phyloP scores from a whole-genome alignment of 2,329 filamentous ascomycete species.

The Zymoseptoria tritici region DNA sequence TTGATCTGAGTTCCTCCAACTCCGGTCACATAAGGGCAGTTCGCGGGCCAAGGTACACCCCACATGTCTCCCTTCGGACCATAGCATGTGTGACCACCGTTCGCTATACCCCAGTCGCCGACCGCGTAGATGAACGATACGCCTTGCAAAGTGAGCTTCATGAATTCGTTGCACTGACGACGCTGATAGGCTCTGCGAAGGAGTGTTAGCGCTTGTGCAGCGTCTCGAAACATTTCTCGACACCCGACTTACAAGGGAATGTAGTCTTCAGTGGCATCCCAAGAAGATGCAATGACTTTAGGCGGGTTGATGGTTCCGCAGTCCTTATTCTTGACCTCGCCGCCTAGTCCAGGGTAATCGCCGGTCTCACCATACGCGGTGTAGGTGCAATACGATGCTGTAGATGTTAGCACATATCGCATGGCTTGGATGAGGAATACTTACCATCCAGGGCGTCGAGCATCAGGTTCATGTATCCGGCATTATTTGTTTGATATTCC shows the following conservation, averaged over 20 bases:
- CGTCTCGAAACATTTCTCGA: background rate
- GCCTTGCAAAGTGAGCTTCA: constrained; percentile 49
- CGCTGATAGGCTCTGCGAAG: constrained; percentile 39
- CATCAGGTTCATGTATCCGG: background rate
- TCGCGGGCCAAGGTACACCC: background rate
- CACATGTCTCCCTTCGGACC: constrained; percentile 16
- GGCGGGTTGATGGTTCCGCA: background rate
- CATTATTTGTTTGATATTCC: background rate
- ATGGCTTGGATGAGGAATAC: background rate
- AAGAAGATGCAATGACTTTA: background rate
- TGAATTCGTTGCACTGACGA: constrained; percentile 47
- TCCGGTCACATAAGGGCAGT: constrained; percentile 16
- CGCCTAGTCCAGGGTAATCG: constrained; percentile 8
- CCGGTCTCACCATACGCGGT: constrained; percentile 13
- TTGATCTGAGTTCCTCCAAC: background rate
- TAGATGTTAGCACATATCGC: background rate
- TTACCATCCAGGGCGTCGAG: background rate
- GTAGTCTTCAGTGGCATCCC: background rate
- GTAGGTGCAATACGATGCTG: constrained; percentile 13
- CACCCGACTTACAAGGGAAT: background rate
- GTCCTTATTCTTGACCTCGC: constrained; percentile 20
- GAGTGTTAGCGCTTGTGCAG: background rate
- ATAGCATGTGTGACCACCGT: constrained; percentile 3
- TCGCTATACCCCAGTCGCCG: constrained; percentile 35
- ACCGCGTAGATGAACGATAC: constrained; percentile 44